Percentiles rank a stretch among this genome's conserved stretches.
phyloP scores from a whole-genome alignment of 2,329 filamentous ascomycete genomes.

The Phyllachora maydis region DNA sequence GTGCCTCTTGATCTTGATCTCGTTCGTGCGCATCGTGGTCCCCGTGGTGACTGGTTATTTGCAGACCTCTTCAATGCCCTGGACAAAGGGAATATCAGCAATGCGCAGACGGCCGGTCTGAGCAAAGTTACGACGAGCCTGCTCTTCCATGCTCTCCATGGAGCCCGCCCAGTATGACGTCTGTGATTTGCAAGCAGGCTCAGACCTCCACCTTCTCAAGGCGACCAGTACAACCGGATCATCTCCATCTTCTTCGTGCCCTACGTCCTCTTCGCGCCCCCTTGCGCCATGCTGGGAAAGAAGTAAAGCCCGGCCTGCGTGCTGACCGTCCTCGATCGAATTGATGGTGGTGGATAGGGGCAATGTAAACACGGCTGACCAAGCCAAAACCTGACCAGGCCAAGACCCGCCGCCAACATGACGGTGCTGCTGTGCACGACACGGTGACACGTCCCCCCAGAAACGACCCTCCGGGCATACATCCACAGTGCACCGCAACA shows the following conservation, averaged over 20 bases:
- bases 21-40: not conserved
- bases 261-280: slow-evolving; percentile 49
- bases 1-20: not conserved
- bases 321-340: slow-evolving; percentile 35
- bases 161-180: not conserved
- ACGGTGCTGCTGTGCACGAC: too few species aligned
- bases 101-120: slow-evolving; percentile 33
- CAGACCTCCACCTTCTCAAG: slow-evolving; percentile 36
- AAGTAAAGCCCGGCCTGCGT: slow-evolving; percentile 42
- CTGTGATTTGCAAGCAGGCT: not conserved
- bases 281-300: slow-evolving; percentile 45
- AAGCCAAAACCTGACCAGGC: too few species aligned
- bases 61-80: slow-evolving; percentile 21
- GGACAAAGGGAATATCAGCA: slow-evolving; percentile 30
- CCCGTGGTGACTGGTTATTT: not conserved
- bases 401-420: too few species aligned
- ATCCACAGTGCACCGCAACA: too few species aligned
- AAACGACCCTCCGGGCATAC: too few species aligned
- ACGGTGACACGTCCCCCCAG: too few species aligned
- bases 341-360: too few species aligned
- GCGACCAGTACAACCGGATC: slow-evolving; percentile 47
- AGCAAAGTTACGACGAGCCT: slow-evolving; percentile 9
- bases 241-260: slow-evolving; percentile 54
- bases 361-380: too few species aligned
- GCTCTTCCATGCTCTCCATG: not conserved